Conservation (phyloP, 2,329 filamentous ascomycete genomes). For the Ophiocordyceps sinensis region DNA sequence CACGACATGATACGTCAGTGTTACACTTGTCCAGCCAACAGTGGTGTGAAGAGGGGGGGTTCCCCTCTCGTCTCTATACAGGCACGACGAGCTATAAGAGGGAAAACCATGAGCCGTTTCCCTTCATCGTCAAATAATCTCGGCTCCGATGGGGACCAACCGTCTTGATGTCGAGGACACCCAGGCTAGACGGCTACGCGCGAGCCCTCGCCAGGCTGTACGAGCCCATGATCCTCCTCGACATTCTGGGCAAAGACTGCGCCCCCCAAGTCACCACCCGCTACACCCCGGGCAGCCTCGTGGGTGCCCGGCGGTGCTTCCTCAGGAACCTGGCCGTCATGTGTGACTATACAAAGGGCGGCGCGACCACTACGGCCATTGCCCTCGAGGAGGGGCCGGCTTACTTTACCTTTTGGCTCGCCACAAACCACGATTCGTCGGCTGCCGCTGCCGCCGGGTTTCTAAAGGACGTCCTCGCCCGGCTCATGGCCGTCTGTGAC, state of each 20-base stretch:
- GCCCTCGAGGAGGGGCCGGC: constrained; percentile 20
- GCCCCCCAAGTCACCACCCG: neutral
- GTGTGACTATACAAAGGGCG: constrained; percentile 31
- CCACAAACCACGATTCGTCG: constrained; percentile 19
- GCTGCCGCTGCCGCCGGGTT: constrained; percentile 13
- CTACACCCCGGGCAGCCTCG: neutral
- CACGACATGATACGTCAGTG: too few relatives aligned
- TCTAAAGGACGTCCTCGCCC: constrained; percentile 11
- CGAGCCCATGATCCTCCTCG: constrained; percentile 8
- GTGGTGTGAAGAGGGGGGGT: too few relatives aligned
- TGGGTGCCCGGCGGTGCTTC: constrained; percentile 12
- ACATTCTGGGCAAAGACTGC: constrained; percentile 3
- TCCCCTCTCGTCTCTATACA: too few relatives aligned
- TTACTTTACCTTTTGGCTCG: constrained; percentile 26
- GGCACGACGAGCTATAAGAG: too few relatives aligned
- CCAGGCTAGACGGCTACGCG: constrained; percentile 5
- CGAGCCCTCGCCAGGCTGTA: constrained; percentile 8
- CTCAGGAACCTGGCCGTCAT: constrained; percentile 26
- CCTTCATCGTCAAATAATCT: too few relatives aligned
- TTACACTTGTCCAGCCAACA: too few relatives aligned
- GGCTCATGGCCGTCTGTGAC: neutral
- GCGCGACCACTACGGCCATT: constrained; percentile 28
- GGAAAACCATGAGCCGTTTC: too few relatives aligned
- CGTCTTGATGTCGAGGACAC: constrained; percentile 4
- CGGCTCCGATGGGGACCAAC: neutral